A percentile compares a stretch with the other conserved stretches of the same genome.
Conservation (phyloP, 306 rosid species). For the Castanea crenata region DNA sequence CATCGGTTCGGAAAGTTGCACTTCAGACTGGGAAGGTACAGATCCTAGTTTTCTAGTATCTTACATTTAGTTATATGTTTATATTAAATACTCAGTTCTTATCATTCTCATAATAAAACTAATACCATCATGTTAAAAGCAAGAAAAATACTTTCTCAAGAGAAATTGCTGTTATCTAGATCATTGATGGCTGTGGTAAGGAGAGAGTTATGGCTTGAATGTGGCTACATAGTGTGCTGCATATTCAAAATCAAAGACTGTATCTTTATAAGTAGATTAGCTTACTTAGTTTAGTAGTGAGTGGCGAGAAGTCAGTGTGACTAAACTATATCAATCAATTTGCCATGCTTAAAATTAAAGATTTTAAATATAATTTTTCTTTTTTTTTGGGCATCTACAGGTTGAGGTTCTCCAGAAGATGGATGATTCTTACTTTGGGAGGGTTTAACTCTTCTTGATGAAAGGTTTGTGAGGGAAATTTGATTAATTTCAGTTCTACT, state of each 20-base stretch:
- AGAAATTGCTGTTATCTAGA: background rate
- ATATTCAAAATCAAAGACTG: background rate
- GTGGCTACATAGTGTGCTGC: too few species aligned
- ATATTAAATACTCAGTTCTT: background rate
- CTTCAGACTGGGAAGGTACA: constrained; percentile 85
- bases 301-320: background rate
- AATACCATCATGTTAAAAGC: background rate
- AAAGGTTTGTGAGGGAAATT: constrained; percentile 51
- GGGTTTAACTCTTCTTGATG: constrained; percentile 73
- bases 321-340: background rate
- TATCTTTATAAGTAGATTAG: background rate
- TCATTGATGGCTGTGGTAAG: background rate
- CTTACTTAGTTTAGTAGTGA: constrained; percentile 7
- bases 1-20: constrained; percentile 81
- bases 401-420: constrained; percentile 60
- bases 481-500: background rate
- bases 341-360: background rate
- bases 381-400: constrained; percentile 35
- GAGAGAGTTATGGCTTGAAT: background rate
- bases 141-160: background rate
- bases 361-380: constrained; percentile 3
- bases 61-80: background rate
- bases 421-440: constrained; percentile 74
- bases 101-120: background rate
- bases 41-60: constrained; percentile 17